phyloP scores from a whole-genome alignment of 2,329 filamentous ascomycete genomes.

The Grosmannia huntii region DNA sequence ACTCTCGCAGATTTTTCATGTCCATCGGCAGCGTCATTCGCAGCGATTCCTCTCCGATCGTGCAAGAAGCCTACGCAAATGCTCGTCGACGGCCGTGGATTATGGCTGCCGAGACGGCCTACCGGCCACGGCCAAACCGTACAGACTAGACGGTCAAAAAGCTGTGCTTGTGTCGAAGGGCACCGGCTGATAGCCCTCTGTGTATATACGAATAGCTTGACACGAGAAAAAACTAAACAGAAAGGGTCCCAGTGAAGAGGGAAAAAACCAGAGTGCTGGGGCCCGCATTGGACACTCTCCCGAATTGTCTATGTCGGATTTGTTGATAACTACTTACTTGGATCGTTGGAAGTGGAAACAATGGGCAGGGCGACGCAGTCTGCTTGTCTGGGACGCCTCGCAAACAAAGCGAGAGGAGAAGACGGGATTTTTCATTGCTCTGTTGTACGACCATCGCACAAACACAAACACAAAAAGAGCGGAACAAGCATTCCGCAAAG shows the following conservation, averaged over 20 bases:
- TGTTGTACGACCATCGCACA: background rate
- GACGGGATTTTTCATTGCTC: background rate
- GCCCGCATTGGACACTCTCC: background rate
- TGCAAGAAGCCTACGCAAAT: slow-evolving; percentile 62
- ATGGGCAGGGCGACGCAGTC: no score
- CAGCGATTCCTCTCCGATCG: slow-evolving; percentile 63
- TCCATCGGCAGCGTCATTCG: slow-evolving; percentile 94
- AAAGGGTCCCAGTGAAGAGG: background rate
- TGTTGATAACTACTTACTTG: background rate
- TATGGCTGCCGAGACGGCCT: slow-evolving; percentile 29
- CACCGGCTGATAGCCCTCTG: background rate
- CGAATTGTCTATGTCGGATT: background rate
- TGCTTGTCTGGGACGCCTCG: background rate
- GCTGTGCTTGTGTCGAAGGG: background rate
- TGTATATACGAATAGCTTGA: background rate
- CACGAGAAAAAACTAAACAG: background rate
- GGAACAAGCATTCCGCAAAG: background rate
- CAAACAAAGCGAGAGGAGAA: no score
- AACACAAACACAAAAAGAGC: background rate
- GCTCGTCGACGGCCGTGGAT: slow-evolving; percentile 65
- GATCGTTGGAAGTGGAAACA: background rate
- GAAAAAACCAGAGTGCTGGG: slow-evolving; percentile 20
- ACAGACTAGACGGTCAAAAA: slow-evolving; percentile 7
- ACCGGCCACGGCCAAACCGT: slow-evolving; percentile 20
- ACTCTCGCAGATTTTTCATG: slow-evolving; percentile 71